These are phyloP conservation scores for Prunus mume DNA, from an alignment of 306 rosid species.

Conservation along the genomic window DNA sequence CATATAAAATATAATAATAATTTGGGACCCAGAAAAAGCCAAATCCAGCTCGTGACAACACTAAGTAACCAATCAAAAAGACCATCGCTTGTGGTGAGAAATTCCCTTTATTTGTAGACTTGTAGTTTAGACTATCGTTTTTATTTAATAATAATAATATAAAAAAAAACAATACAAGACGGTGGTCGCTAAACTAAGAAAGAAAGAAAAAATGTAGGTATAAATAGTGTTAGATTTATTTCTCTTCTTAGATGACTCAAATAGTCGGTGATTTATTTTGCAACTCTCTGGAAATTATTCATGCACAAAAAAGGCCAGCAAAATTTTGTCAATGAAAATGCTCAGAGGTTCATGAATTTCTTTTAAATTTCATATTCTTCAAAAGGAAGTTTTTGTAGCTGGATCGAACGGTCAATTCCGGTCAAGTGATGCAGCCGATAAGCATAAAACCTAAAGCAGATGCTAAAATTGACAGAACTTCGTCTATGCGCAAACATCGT, in stretches of 20 bases:
- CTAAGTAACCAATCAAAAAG: neutral
- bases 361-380: neutral
- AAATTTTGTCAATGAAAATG: neutral
- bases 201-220: neutral
- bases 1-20: neutral
- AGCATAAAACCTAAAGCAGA: no score
- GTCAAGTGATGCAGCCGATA: no score
- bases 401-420: no score
- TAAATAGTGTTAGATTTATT: neutral
- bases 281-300: neutral
- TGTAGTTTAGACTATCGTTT: no score
- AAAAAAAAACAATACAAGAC: neutral
- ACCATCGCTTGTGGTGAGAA: no score
- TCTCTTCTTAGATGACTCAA: neutral
- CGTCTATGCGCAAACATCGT: no score
- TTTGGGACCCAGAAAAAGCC: neutral
- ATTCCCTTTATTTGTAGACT: rapidly evolving
- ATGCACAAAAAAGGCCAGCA: neutral
- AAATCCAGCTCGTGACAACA: neutral
- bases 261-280: neutral
- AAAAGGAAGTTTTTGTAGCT: no score
- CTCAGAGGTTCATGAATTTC: neutral
- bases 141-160: no score
- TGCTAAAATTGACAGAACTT: no score
- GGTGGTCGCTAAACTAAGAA: neutral